Base-by-base conservation (phyloP, 1,139 yeast genomes). In the Meyerozyma smithsonii region DNA sequence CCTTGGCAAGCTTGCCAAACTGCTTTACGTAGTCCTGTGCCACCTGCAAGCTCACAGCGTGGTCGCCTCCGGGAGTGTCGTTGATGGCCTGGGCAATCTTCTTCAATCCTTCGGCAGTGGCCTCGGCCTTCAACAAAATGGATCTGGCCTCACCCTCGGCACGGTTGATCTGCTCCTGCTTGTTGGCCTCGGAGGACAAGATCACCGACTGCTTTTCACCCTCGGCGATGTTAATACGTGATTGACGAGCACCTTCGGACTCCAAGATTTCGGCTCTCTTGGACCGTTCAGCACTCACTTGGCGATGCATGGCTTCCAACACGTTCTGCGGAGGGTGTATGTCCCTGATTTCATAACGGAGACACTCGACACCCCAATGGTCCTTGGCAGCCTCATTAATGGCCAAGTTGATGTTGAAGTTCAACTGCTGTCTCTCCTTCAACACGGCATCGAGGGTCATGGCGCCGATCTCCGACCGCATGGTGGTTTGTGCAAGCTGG, bases 261-360 rank as follows among this genome's bases (percentile, higher is more conserved):
- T 86, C 95, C 58, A 86, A 72, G 48, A 86, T 87, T 58, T 85
- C 92, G 2, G 95, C 95, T 47, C 95, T 71, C 60, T 86, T 86
- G 37, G 90, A 80, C 51, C 95, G 71, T 59, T 87, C 95, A 23
- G 95, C 94, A 42, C 84, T 76, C 8, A 87, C 95, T 62, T 85
- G 95, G 56, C 92, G 77, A 61, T 86, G 95, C 95, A 86, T 86
- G 32, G 95, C 94, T 52, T 84, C 92, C 52, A 85, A 74, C n/a
- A 86, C 95, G 51, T 84, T 84, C 34, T 74, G 74, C 1, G 96
- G 96, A 4, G 95, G 96, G 54, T 86, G 90, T 43, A 87, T 86
- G 56, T 87, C 96, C 54, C 90, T 75, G 61, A 87, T 86, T 60
- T 87, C 96, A 58, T 87, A 86, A 55, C 95, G 76, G 49, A 87